Evolutionary conservation across 1,139 yeast genomes (phyloP).

Genomic region (Suhomyces chickasaworum): DNA sequence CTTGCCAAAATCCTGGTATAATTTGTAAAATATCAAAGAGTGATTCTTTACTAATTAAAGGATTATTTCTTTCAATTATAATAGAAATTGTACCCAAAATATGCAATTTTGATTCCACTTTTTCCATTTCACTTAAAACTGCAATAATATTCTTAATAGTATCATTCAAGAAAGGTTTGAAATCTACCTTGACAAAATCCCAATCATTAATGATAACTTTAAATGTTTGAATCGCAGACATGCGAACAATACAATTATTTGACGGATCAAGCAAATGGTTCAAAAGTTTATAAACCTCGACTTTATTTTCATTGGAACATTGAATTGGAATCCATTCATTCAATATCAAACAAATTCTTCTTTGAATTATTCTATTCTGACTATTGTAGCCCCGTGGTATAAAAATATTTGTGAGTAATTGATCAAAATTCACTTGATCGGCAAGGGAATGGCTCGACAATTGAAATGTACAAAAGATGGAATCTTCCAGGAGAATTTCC

Average conservation of each 20-base stretch:
- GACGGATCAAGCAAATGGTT: conserved; percentile 43
- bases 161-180: conserved; percentile 63
- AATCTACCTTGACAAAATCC: conserved; percentile 72
- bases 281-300: conserved; percentile 62
- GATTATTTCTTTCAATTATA: conserved; percentile 65
- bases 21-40: conserved; percentile 57
- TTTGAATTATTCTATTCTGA: conserved; percentile 60
- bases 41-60: conserved; percentile 54
- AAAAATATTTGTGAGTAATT: conserved; percentile 56
- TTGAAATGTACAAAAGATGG: conserved; percentile 80
- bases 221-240: conserved; percentile 75
- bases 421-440: conserved; percentile 65
- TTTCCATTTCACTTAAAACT: conserved; percentile 48
- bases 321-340: conserved; percentile 79
- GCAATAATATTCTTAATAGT: conserved; percentile 52
- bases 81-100: conserved; percentile 67
- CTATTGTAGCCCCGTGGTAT: conserved; percentile 64
- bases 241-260: conserved; percentile 72
- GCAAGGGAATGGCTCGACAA: conserved; percentile 68
- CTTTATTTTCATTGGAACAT: conserved; percentile 59
- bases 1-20: conserved; percentile 77
- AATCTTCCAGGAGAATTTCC: conserved; percentile 66
- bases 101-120: conserved; percentile 75
- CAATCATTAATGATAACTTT: conserved; percentile 77
- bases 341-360: conserved; percentile 76